Conservation (phyloP, 1,284 basidiomycete genomes). For the Ceratobasidium sp. region DNA sequence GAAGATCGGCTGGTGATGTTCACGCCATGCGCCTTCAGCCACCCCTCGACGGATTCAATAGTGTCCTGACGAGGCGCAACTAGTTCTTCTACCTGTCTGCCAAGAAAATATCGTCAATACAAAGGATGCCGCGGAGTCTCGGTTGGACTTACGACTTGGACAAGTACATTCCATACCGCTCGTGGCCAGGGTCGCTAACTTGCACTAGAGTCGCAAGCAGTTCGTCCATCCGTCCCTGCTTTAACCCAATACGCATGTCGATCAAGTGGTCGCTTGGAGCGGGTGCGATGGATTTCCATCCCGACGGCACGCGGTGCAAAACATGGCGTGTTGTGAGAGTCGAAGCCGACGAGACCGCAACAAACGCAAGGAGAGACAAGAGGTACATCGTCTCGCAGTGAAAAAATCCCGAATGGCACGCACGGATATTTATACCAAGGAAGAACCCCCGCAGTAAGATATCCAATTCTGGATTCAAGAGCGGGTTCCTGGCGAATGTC, state of each 20-base stretch:
- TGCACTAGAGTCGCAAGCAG: background rate
- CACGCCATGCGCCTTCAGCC: conserved; percentile 9
- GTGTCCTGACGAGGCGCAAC: background rate
- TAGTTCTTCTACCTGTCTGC: background rate
- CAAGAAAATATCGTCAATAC: background rate
- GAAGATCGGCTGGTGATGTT: background rate
- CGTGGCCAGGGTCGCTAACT: conserved; percentile 11
- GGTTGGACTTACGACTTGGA: conserved; percentile 46
- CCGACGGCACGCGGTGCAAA: conserved; percentile 1
- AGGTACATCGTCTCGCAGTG: background rate
- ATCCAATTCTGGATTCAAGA: too few species aligned
- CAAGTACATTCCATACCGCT: conserved; percentile 10
- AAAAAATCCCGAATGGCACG: background rate
- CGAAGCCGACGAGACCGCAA: background rate
- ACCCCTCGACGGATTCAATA: background rate
- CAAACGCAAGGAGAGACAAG: background rate
- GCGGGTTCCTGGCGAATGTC: too few species aligned
- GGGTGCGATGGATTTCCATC: background rate
- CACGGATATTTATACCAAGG: too few species aligned
- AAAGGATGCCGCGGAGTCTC: conserved; percentile 44
- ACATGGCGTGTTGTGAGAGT: background rate
- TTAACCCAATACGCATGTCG: conserved; percentile 28
- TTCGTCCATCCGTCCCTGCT: background rate
- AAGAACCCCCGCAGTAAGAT: too few species aligned
- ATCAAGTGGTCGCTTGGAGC: conserved; percentile 9